Percentiles rank a stretch among this genome's conserved stretches.
These are phyloP conservation scores for Botrytis cinerea DNA, from an alignment of 2,329 filamentous ascomycete genomes.

Conservation along the genomic window DNA sequence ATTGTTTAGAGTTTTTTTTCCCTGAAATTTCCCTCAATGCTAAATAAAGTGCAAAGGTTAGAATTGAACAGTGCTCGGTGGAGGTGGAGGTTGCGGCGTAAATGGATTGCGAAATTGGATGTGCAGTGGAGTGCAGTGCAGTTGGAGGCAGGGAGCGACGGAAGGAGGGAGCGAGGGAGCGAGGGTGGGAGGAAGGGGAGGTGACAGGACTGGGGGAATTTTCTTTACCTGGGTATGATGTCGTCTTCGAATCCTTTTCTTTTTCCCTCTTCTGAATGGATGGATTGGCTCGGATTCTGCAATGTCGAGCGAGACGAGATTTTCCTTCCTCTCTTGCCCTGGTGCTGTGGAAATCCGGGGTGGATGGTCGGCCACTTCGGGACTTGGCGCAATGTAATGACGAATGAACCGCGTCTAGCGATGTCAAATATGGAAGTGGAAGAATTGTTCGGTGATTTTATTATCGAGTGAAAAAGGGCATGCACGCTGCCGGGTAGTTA, in stretches of 20 bases:
- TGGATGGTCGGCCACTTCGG: conserved; percentile 6
- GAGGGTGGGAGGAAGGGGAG: neutral
- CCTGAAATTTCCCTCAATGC: neutral
- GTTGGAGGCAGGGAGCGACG: neutral
- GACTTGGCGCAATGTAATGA: conserved; percentile 9
- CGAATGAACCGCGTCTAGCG: conserved; percentile 12
- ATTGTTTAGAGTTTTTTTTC: conserved; percentile 1
- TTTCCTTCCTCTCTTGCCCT: conserved; percentile 3
- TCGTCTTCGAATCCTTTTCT: neutral
- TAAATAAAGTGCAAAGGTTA: conserved; percentile 2
- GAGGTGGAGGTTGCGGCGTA: conserved; percentile 1
- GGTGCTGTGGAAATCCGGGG: conserved; percentile 11
- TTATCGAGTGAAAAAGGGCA: neutral
- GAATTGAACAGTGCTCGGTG: neutral
- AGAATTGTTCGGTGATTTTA: neutral
- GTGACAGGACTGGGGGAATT: neutral
- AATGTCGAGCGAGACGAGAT: neutral
- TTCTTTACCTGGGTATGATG: neutral
- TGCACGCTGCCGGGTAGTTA: neutral
- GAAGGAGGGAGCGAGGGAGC: no score
- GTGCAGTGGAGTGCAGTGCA: neutral
- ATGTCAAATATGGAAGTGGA: conserved; percentile 1
- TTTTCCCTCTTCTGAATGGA: neutral
- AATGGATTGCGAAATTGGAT: neutral
- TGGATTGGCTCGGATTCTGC: neutral